Base-by-base conservation (phyloP, 306 rosid genomes). In the Carpinus fangiana region DNA sequence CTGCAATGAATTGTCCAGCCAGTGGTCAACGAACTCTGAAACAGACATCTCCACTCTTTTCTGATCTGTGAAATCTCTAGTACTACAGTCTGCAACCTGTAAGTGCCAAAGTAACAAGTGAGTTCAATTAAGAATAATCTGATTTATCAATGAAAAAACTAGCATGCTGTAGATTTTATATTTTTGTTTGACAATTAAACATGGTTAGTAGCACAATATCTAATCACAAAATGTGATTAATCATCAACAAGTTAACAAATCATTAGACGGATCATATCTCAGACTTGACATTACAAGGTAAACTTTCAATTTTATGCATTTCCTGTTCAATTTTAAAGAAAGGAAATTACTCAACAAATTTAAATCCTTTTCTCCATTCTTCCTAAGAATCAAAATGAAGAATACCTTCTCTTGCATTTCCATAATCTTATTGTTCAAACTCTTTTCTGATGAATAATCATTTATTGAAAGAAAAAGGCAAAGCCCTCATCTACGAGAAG, bases 21-120 rank as follows among this genome's bases (percentile, higher is more conserved):
- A 91, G 20, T 80, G 83, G 38, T 76, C 80, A 26, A 91, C 73
- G 71, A 93, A 91, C 73, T 91, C 93, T 0, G 94, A 85, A 72
- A 95, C 92, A 74, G 83, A 51, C 93, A 90, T 85, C 85, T 91
- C 97, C 81, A 80, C 82, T 75, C 96, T 88, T 81, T 90, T 90
- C 87, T 95, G 99, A 87, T 95, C 99, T 26, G 97, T 86, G 81
- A 91, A 90, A 67, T 91, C 96, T 80, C 90, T 91, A 17, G 86
- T 79, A 79, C 82, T 87, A 79, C 98, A 95, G 76, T 95, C 96
- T 62, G 97, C 96, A 86, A 95, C 98, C 97, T 94, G 72, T 8
- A 76, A 72, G 28, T 75, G 46, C 5, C 79, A 73, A 7, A 23
- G 71, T 20, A 64, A 62, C 69, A 62, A 62, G 0, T 38, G 64